Conservation (phyloP, 2,329 filamentous ascomycete genomes). For the Fusarium continuum region DNA sequence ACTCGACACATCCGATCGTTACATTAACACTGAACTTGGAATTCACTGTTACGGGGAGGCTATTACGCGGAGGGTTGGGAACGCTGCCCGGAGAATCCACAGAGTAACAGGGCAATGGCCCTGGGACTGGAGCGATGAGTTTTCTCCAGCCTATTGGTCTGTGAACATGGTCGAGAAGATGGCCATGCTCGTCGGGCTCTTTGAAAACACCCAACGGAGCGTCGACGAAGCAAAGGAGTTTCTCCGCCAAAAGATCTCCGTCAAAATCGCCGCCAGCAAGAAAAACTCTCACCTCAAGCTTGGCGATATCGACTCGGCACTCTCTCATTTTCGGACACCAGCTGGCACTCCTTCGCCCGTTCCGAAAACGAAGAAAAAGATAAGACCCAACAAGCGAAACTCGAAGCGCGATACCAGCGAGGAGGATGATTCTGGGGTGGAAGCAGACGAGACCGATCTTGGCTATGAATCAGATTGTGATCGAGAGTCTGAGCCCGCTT, state of each 20-base stretch:
- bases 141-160: neutral
- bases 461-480: too few relatives aligned
- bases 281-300: neutral
- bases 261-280: neutral
- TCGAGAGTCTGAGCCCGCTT: too few relatives aligned
- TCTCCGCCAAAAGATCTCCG: neutral
- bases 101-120: neutral
- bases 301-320: neutral
- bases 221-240: neutral
- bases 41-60: too few relatives aligned
- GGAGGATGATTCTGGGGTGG: too few relatives aligned
- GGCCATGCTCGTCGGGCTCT: neutral
- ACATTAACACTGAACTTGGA: neutral
- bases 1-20: neutral
- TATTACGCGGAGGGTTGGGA: too few relatives aligned
- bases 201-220: neutral
- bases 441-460: too few relatives aligned
- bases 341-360: neutral
- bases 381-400: too few relatives aligned
- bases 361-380: too few relatives aligned
- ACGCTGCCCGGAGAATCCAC: neutral
- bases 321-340: neutral
- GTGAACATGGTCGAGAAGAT: neutral
- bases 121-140: neutral
- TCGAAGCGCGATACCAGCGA: neutral